These are phyloP conservation scores for Calonectria crousiana DNA, from an alignment of 2,329 filamentous ascomycete species.

Conservation along the genomic window DNA sequence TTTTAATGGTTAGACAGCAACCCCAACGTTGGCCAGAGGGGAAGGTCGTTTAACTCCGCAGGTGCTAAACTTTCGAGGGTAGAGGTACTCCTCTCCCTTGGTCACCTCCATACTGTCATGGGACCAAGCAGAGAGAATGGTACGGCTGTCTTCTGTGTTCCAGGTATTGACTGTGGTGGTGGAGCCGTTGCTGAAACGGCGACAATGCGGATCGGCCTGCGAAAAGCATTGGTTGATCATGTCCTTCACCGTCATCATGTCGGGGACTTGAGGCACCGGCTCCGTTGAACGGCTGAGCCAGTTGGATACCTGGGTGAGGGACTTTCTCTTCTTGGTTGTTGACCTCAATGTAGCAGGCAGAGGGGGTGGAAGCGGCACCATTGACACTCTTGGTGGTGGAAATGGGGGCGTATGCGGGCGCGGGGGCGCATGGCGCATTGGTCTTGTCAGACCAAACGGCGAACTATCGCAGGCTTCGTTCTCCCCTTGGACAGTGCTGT, in stretches of 20 bases:
- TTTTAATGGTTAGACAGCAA: neutral
- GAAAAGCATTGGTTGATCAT: neutral
- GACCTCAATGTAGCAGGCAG: neutral
- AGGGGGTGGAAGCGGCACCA: neutral
- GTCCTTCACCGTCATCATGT: neutral
- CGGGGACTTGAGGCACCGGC: neutral
- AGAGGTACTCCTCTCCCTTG: neutral
- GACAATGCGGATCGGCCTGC: neutral
- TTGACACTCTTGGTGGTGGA: neutral
- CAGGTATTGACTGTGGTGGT: neutral
- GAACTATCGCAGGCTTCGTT: neutral
- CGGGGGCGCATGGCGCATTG: neutral
- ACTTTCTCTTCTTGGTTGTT: neutral
- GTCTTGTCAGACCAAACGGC: neutral
- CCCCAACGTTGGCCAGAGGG: neutral
- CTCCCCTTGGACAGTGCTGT: neutral
- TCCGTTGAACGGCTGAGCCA: neutral
- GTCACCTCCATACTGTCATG: neutral
- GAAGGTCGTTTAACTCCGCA: neutral
- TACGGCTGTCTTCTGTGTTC: neutral
- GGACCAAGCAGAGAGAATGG: neutral
- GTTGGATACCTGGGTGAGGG: neutral
- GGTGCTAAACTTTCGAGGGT: neutral
- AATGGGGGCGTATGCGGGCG: neutral
- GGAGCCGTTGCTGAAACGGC: neutral